These are phyloP conservation scores for Thermomucor indicae-seudaticae DNA, from an alignment of 371 early-diverging fungal species.

Conservation along the genomic window DNA sequence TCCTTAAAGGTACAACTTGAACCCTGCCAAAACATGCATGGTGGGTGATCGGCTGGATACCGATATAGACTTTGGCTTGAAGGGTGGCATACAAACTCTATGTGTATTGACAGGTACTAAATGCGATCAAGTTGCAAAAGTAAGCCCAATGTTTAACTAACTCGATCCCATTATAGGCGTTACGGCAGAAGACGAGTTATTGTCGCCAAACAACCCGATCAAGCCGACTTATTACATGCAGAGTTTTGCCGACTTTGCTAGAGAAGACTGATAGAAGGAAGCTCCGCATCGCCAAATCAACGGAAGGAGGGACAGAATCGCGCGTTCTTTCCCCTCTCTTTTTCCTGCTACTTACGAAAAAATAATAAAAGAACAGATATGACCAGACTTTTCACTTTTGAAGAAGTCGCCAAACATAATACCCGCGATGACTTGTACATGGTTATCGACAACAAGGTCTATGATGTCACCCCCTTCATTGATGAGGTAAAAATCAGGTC, in stretches of 20 bases:
- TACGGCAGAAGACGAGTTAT: constrained; percentile 43
- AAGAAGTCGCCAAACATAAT: constrained; percentile 62
- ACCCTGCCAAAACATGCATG: constrained; percentile 87
- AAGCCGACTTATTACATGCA: constrained; percentile 56
- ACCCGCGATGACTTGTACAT: constrained; percentile 60
- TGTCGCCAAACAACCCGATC: constrained; percentile 40
- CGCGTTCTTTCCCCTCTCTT: too few species aligned
- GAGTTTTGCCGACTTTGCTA: constrained; percentile 50
- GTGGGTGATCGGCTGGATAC: constrained; percentile 96
- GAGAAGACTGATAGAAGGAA: too few species aligned
- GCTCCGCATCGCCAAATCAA: too few species aligned
- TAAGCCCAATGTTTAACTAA: too few species aligned
- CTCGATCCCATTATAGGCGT: constrained; percentile 48
- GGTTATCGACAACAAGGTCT: constrained; percentile 77
- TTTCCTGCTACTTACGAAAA: too few species aligned
- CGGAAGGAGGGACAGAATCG: too few species aligned
- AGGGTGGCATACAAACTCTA: constrained; percentile 84
- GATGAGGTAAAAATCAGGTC: constrained; percentile 55
- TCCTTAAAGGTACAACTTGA: constrained; percentile 60
- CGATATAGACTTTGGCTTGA: constrained; percentile 91
- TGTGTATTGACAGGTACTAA: constrained; percentile 85
- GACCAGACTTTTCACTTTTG: constrained; percentile 30
- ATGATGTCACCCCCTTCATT: constrained; percentile 77
- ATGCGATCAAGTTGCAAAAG: too few species aligned
- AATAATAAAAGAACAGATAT: too few species aligned